Base-by-base conservation (phyloP, 495 filamentous ascomycete species). In the Neurospora sp. region DNA sequence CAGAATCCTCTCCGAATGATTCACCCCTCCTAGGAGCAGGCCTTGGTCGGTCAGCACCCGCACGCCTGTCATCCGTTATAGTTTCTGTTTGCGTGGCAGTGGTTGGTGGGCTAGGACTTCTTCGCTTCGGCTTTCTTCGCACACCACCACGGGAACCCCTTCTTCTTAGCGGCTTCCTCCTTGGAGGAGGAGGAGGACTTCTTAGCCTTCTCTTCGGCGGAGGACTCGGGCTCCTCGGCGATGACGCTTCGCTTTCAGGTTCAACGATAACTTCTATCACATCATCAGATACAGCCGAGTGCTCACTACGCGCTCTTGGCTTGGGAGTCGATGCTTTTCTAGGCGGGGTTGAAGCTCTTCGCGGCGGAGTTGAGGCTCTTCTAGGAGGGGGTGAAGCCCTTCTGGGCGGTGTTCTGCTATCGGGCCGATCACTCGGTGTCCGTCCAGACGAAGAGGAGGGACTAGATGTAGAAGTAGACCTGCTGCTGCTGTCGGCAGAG, bases 211-310 rank as follows among this genome's bases (percentile, higher is more conserved):
- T 66, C 28, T 66, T 66, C 1, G 54, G 54, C 1, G 54, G 54
- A 66, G 54, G 54, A 66, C 54, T 66, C 7, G 54, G 54, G 28
- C 54, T 66, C 28, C 54, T 17, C 54, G 13, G 3, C 9, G 11
- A 80, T 81, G 38, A 71, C 74, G 15, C 71, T 39, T 78, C 77
- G 17, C 79, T 77, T 70, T 81, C 81, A 4, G 74, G 40, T 8
- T 84, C 80, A 71, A 83, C 80, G 31, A 76, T 76, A 4, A 78
- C 77, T 79, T 87, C 66, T 83, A 88, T 79, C 81, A 86, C 70
- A 81, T 87, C 75, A 82, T 80, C 80, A 85, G 85, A 71, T 83
- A 88, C 75, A 79, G 54, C 54, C 54, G 54, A 66, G 54, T 66
- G 15, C 7, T 34, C 54, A 66, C 54, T 66, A 66, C 54, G 54